phyloP scores from a whole-genome alignment of 306 rosid genomes.

The Albizia julibrissin region DNA sequence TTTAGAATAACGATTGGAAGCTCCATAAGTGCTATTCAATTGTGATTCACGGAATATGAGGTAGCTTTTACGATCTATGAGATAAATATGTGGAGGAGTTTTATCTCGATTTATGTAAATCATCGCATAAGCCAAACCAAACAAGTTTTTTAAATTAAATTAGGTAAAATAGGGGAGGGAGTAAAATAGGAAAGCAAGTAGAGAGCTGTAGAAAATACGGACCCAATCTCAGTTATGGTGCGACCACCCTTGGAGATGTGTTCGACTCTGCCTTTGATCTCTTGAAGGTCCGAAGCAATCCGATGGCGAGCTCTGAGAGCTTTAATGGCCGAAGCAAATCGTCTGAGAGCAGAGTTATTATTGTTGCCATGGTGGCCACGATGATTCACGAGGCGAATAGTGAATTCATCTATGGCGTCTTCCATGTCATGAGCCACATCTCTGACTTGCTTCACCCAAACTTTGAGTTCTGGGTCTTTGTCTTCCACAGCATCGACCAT shows the following conservation, averaged over 20 bases:
- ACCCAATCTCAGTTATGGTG: conserved; percentile 22
- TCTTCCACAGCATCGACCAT: conserved; percentile 45
- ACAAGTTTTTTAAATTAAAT: no score
- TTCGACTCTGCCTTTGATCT: conserved; percentile 40
- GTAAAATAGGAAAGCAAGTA: no score
- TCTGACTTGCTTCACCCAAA: conserved; percentile 51
- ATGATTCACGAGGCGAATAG: conserved; percentile 34
- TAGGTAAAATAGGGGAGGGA: no score
- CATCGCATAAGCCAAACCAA: no score
- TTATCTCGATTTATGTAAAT: no score
- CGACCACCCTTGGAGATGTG: conserved; percentile 33
- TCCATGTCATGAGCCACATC: conserved; percentile 51
- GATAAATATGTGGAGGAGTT: no score
- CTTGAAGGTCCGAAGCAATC: conserved; percentile 39
- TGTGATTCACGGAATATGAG: no score
- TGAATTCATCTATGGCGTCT: conserved; percentile 54
- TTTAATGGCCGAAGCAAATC: neutral
- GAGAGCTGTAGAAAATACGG: neutral
- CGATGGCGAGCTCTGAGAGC: conserved; percentile 34
- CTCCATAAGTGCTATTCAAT: no score
- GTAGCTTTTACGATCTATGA: no score
- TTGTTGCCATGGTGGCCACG: neutral
- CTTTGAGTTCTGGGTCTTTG: conserved; percentile 45
- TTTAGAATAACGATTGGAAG: no score
- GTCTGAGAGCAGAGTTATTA: neutral